A percentile compares a stretch with the other conserved stretches of the same genome.
phyloP scores from a whole-genome alignment of 352 stramenopile genomes.

The Phytophthora ramorum region DNA sequence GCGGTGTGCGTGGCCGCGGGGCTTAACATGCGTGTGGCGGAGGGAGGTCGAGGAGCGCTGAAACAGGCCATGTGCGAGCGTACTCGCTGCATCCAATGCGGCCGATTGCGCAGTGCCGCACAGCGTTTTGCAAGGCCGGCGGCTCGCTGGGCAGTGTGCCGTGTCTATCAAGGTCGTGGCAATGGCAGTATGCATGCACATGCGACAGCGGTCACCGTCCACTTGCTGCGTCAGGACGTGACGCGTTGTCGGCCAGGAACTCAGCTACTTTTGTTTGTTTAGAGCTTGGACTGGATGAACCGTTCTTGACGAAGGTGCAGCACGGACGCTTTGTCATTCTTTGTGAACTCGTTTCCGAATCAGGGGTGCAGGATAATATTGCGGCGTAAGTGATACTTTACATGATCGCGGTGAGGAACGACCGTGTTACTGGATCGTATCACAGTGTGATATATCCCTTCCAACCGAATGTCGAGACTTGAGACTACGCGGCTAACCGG shows the following conservation, averaged over 20 bases:
- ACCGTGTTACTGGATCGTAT: too few relatives aligned
- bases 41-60: conserved; percentile 3
- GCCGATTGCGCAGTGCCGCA: conserved; percentile 19
- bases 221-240: not conserved
- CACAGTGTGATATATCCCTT: too few relatives aligned
- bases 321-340: too few relatives aligned
- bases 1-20: not conserved
- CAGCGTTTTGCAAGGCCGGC: conserved; percentile 6
- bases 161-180: not conserved
- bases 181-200: too few relatives aligned
- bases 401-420: not conserved
- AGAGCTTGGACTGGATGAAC: too few relatives aligned
- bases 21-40: not conserved
- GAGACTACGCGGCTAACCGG: not conserved
- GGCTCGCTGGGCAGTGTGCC: not conserved
- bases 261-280: not conserved
- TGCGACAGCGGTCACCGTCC: too few relatives aligned
- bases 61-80: conserved; percentile 34
- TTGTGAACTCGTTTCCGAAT: not conserved
- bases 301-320: too few relatives aligned
- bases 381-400: not conserved
- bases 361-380: not conserved
- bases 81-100: conserved; percentile 35
- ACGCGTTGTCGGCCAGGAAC: not conserved
- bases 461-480: not conserved